A percentile compares a stretch with the other conserved stretches of the same genome.
These are phyloP conservation scores for Toxicodendron radicans DNA, from an alignment of 345 rosid genomes.

Conservation along the genomic window DNA sequence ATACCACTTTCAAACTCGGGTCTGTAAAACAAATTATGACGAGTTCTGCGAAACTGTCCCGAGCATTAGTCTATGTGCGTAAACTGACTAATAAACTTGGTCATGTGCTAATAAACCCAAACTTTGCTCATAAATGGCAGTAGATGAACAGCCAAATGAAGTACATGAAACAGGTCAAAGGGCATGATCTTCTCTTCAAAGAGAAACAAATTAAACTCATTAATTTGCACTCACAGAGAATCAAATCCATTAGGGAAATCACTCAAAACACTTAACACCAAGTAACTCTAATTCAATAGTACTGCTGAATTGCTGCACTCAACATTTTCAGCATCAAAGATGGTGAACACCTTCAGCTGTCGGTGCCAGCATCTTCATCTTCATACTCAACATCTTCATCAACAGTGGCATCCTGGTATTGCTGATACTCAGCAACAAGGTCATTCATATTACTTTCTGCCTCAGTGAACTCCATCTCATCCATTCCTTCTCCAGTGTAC, in stretches of 20 bases:
- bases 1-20: no score
- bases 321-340: conserved; percentile 26
- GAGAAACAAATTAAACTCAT: no score
- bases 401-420: conserved; percentile 29
- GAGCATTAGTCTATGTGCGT: no score
- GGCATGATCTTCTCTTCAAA: no score
- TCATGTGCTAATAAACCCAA: no score
- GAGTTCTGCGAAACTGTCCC: no score
- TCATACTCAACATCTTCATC: conserved; percentile 27
- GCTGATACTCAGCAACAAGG: conserved; percentile 37
- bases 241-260: background rate
- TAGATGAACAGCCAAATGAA: no score
- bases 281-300: background rate
- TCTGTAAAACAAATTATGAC: no score
- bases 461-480: conserved; percentile 34
- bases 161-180: no score
- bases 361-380: conserved; percentile 17
- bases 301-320: conserved; percentile 7
- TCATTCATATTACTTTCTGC: conserved; percentile 29
- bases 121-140: no score
- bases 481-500: conserved; percentile 35
- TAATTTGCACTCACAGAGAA: background rate
- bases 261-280: background rate
- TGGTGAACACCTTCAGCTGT: conserved; percentile 27
- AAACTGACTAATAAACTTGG: no score